phyloP scores from a whole-genome alignment of 2,329 filamentous ascomycete species.

The Alternaria tenuissima region DNA sequence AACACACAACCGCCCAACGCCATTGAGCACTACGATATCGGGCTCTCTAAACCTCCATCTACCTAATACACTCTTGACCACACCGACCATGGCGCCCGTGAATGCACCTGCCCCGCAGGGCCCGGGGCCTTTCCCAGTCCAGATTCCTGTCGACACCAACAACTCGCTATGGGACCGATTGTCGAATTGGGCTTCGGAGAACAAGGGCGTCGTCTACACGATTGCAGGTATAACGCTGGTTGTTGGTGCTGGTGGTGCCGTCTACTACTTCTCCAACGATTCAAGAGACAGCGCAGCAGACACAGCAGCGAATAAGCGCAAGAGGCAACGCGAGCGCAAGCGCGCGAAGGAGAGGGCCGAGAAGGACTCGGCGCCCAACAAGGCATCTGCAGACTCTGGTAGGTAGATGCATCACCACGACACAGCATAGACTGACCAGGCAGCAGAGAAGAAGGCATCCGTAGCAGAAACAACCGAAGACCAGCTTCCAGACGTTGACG shows the following conservation, averaged over 20 bases:
- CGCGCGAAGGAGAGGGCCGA: constrained; percentile 78
- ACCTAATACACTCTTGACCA: constrained; percentile 9
- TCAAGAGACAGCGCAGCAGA: constrained; percentile 52
- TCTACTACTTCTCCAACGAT: constrained; percentile 80
- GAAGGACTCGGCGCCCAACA: constrained; percentile 58
- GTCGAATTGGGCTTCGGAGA: constrained; percentile 90
- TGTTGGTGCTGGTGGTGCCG: constrained; percentile 86
- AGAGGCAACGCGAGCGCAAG: constrained; percentile 88
- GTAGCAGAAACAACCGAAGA: constrained; percentile 52
- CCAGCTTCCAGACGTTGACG: constrained; percentile 60
- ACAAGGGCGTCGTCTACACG: constrained; percentile 95
- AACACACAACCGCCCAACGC: constrained; percentile 21
- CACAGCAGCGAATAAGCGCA: constrained; percentile 64
- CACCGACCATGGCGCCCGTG: constrained; percentile 40
- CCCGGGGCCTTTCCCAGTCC: constrained; percentile 48
- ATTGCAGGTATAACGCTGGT: constrained; percentile 94
- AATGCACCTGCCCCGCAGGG: constrained; percentile 40
- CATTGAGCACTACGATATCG: constrained; percentile 25
- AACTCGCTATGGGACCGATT: constrained; percentile 87
- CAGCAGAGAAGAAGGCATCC: constrained; percentile 48
- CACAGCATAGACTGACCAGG: constrained; percentile 33
- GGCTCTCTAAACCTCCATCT: constrained; percentile 9
- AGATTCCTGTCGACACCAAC: constrained; percentile 48
- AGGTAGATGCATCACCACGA: constrained; percentile 2
- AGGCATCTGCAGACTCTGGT: constrained; percentile 39